Percentiles rank a stretch among this genome's conserved stretches.
phyloP scores from a whole-genome alignment of 352 stramenopile genomes.

The Phytophthora hybrid region DNA sequence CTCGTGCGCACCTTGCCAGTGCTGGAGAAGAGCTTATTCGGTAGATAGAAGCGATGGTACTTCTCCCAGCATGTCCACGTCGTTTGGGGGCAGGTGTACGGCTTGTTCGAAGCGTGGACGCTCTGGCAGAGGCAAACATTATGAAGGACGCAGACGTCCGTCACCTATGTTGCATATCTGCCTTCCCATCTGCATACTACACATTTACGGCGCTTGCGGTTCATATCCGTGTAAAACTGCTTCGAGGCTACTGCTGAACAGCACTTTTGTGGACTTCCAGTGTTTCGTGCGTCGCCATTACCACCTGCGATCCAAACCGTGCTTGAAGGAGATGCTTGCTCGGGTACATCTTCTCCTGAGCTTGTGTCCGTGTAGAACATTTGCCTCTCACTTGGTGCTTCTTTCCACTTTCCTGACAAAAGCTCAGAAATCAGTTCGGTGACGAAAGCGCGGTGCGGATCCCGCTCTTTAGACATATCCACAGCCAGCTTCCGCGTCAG shows the following conservation, averaged over 20 bases:
- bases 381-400: slow-evolving; percentile 5
- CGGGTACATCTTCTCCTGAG: neutral
- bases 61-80: slow-evolving; percentile 35
- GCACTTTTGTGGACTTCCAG: neutral
- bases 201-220: slow-evolving; percentile 6
- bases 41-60: slow-evolving; percentile 23
- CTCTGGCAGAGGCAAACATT: slow-evolving; percentile 26
- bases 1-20: neutral
- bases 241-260: slow-evolving; percentile 12
- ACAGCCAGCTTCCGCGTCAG: slow-evolving; percentile 11
- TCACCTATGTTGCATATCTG: neutral
- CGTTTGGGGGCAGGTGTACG: slow-evolving; percentile 12
- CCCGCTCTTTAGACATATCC: neutral
- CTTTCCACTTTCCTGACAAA: slow-evolving; percentile 3
- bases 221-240: neutral
- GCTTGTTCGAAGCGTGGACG: slow-evolving; percentile 7
- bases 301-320: no score
- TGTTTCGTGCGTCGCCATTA: neutral
- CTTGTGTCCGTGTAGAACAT: slow-evolving; percentile 4
- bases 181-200: slow-evolving; percentile 23
- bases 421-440: slow-evolving; percentile 9
- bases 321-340: neutral
- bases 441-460: slow-evolving; percentile 14
- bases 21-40: neutral
- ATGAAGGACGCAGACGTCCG: slow-evolving; percentile 16